Evolutionary conservation across 1,284 basidiomycete species (phyloP).

Genomic region (Dichomitus squalens): DNA sequence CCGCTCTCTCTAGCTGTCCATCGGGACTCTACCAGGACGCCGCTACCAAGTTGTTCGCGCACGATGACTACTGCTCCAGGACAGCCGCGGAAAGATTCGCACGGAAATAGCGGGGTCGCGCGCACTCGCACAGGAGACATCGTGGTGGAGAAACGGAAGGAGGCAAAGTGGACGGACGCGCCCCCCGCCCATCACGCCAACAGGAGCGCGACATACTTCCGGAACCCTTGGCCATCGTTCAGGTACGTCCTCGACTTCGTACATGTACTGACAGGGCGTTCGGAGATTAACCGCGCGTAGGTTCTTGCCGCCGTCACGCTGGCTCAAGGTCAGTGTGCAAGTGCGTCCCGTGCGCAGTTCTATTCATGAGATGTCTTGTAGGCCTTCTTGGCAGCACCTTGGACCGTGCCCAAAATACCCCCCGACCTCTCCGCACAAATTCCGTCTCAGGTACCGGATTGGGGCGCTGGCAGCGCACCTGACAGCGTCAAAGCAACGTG

Average conservation of each 20-base stretch:
- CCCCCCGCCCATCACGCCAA: conserved; percentile 7
- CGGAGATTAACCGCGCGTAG: background rate
- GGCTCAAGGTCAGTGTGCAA: conserved; percentile 6
- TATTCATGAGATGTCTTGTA: background rate
- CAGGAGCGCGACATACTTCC: conserved; percentile 24
- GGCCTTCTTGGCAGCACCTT: background rate
- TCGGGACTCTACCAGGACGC: background rate
- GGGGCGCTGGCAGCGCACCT: conserved; percentile 22
- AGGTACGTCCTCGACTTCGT: conserved; percentile 13
- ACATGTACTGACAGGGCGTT: background rate
- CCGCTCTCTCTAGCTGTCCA: background rate
- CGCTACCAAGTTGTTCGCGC: background rate
- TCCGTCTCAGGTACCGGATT: conserved; percentile 28
- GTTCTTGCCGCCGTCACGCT: background rate
- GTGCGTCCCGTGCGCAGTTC: background rate
- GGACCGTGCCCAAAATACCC: conserved; percentile 16
- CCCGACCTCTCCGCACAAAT: conserved; percentile 26
- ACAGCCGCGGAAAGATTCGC: background rate
- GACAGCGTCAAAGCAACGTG: conserved; percentile 63
- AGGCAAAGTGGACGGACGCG: conserved; percentile 2
- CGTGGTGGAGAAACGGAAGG: conserved; percentile 3
- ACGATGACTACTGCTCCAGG: background rate
- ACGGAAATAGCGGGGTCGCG: background rate
- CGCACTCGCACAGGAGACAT: background rate
- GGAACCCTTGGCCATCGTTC: conserved; percentile 36